Conservation (phyloP, 768 basidiomycete genomes). For the Rhizopogon rudus region DNA sequence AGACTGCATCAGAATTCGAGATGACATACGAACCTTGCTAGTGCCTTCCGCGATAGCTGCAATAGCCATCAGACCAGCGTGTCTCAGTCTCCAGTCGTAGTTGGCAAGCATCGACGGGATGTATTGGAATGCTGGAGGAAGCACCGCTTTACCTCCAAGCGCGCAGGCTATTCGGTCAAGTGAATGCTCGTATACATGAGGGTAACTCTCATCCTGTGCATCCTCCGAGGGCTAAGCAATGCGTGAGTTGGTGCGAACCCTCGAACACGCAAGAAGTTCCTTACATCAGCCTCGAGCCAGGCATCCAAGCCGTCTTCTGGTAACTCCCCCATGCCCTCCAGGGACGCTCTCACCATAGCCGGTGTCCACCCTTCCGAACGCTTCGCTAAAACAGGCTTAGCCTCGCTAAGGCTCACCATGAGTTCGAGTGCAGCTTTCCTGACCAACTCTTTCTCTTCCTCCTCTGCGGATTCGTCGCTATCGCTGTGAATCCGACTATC, state of each 20-base stretch:
- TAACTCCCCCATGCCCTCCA: slow-evolving; percentile 80
- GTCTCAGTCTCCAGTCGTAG: slow-evolving; percentile 81
- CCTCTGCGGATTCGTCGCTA: slow-evolving; percentile 37
- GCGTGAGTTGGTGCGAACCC: background rate
- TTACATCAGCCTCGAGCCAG: slow-evolving; percentile 75
- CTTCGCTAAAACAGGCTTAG: slow-evolving; percentile 63
- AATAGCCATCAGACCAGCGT: slow-evolving; percentile 85
- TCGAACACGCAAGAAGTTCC: slow-evolving; percentile 18
- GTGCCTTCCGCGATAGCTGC: slow-evolving; percentile 85
- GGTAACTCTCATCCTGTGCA: slow-evolving; percentile 55
- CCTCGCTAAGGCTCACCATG: slow-evolving; percentile 77
- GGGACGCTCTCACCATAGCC: slow-evolving; percentile 65
- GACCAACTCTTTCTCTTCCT: slow-evolving; percentile 66
- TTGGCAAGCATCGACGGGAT: slow-evolving; percentile 79
- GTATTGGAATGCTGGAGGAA: slow-evolving; percentile 78
- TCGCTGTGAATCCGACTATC: slow-evolving; percentile 25
- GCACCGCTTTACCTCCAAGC: slow-evolving; percentile 66
- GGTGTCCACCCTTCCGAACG: slow-evolving; percentile 67
- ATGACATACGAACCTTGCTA: slow-evolving; percentile 42
- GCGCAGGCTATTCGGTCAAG: slow-evolving; percentile 80
- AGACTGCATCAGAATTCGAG: background rate
- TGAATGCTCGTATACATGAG: slow-evolving; percentile 77
- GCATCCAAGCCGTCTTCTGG: slow-evolving; percentile 51
- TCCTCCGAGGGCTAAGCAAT: slow-evolving; percentile 55
- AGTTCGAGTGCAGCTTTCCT: slow-evolving; percentile 76